phyloP scores from a whole-genome alignment of 768 basidiomycete species.

The Phanerochaete carnosa region DNA sequence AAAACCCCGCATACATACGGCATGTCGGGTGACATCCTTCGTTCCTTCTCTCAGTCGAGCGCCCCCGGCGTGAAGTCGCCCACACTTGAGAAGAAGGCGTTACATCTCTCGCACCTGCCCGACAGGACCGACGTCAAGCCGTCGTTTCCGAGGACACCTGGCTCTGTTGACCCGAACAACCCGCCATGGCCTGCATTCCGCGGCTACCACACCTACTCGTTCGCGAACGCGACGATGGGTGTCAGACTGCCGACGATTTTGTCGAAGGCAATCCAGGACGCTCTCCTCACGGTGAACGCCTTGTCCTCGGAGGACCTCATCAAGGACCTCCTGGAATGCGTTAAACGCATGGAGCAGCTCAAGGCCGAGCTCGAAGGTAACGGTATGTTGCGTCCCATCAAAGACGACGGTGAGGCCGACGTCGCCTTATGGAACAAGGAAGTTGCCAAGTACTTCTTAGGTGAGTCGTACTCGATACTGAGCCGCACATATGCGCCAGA shows the following conservation, averaged over 20 bases:
- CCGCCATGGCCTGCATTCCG: slow-evolving; percentile 82
- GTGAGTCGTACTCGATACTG: slow-evolving; percentile 32
- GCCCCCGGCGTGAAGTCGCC: background rate
- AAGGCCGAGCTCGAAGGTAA: slow-evolving; percentile 86
- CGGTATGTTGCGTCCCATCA: slow-evolving; percentile 79
- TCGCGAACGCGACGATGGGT: slow-evolving; percentile 93
- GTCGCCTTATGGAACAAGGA: slow-evolving; percentile 97
- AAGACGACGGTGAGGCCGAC: slow-evolving; percentile 90
- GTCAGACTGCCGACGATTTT: slow-evolving; percentile 93
- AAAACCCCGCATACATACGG: background rate
- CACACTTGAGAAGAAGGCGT: background rate
- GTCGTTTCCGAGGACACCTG: slow-evolving; percentile 10
- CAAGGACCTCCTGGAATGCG: slow-evolving; percentile 79
- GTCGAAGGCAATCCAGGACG: slow-evolving; percentile 93
- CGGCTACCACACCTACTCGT: slow-evolving; percentile 67
- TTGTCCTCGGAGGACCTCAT: slow-evolving; percentile 80
- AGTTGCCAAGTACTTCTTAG: slow-evolving; percentile 92
- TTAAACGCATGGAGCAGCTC: slow-evolving; percentile 86
- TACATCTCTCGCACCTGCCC: slow-evolving; percentile 10
- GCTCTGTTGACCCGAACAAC: slow-evolving; percentile 67
- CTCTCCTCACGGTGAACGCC: slow-evolving; percentile 83
- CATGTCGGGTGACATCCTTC: slow-evolving; percentile 2
- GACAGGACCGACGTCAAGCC: slow-evolving; percentile 7
- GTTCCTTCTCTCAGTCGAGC: background rate
- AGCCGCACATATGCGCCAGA: background rate